Conservation (phyloP, 108 stramenopile genomes). For the Aurantiochytrium sp. region DNA sequence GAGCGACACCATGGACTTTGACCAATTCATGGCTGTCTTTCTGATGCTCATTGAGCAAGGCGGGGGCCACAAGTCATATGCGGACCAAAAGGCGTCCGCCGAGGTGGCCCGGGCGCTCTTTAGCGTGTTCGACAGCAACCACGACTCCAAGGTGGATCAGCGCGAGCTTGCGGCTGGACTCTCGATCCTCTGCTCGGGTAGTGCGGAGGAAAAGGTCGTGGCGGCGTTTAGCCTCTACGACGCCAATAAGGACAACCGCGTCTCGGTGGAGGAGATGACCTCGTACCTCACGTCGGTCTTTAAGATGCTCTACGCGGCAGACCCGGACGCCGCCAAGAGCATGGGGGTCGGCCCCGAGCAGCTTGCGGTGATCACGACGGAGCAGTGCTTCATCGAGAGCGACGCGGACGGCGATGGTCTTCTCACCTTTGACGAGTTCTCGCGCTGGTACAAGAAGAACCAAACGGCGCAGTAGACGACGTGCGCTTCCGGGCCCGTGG, state of each 20-base stretch:
- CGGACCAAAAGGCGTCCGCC: neutral
- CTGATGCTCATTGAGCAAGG: neutral
- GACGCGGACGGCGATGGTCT: constrained; percentile 18
- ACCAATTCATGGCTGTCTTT: neutral
- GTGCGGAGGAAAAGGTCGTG: constrained; percentile 39
- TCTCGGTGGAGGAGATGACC: constrained; percentile 15
- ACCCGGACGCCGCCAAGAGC: neutral
- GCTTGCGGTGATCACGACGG: constrained; percentile 6
- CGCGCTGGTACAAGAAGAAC: neutral
- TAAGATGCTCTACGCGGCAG: constrained; percentile 14
- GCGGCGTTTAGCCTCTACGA: constrained; percentile 50
- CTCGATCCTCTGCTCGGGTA: neutral
- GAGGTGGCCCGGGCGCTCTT: neutral
- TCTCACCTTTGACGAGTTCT: constrained; percentile 30
- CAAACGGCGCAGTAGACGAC: neutral
- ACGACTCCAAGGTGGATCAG: neutral
- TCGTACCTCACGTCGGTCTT: constrained; percentile 32
- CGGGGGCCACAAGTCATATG: neutral
- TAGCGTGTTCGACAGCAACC: neutral
- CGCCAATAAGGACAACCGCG: constrained; percentile 36
- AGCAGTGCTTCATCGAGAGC: neutral
- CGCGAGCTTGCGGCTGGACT: constrained; percentile 23
- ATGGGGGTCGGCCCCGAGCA: neutral
- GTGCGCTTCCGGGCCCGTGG: too few species aligned
- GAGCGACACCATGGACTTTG: neutral